Conservation (phyloP, 2,329 filamentous ascomycete genomes). For the Botryotinia narcissicola region DNA sequence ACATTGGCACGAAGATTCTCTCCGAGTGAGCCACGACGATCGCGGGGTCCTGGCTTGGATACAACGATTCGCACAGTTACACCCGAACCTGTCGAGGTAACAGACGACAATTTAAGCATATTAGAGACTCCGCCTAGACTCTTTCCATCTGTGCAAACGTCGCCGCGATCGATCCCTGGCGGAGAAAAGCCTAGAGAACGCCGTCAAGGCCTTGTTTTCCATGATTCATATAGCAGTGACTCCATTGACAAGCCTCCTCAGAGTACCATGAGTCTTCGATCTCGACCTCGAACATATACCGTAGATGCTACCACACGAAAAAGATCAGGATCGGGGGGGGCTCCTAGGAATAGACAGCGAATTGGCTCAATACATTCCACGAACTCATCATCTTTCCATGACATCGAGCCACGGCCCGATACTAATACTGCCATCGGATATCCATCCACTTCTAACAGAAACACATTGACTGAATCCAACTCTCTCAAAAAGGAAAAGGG, state of each 20-base stretch:
- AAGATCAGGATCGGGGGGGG: slow-evolving; percentile 41
- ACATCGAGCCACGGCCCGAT: slow-evolving; percentile 43
- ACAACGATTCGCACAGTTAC: slow-evolving; percentile 63
- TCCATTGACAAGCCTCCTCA: slow-evolving; percentile 26
- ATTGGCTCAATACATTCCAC: slow-evolving; percentile 70
- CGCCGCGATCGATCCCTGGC: slow-evolving; percentile 48
- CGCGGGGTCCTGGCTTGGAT: slow-evolving; percentile 38
- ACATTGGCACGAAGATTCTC: slow-evolving; percentile 31
- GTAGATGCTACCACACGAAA: slow-evolving; percentile 43
- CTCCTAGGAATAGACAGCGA: slow-evolving; percentile 55
- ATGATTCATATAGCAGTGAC: slow-evolving; percentile 52
- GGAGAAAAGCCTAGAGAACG: slow-evolving; percentile 43
- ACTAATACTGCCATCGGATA: slow-evolving; percentile 43
- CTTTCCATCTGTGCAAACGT: slow-evolving; percentile 45
- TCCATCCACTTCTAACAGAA: slow-evolving; percentile 38
- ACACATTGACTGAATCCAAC: slow-evolving; percentile 37
- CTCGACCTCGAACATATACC: slow-evolving; percentile 50
- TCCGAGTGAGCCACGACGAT: slow-evolving; percentile 28
- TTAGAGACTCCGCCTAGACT: slow-evolving; percentile 11
- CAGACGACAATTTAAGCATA: slow-evolving; percentile 28
- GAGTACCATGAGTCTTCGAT: slow-evolving; percentile 36
- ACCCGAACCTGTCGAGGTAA: slow-evolving; percentile 50
- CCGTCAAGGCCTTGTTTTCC: slow-evolving; percentile 60
- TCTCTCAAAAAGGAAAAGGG: slow-evolving; percentile 42
- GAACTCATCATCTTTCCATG: slow-evolving; percentile 52